Percentiles rank a stretch among this genome's conserved stretches.
Evolutionary conservation across 805 yeast genomes (phyloP).

Genomic region (Jamesozyma lodderae): DNA sequence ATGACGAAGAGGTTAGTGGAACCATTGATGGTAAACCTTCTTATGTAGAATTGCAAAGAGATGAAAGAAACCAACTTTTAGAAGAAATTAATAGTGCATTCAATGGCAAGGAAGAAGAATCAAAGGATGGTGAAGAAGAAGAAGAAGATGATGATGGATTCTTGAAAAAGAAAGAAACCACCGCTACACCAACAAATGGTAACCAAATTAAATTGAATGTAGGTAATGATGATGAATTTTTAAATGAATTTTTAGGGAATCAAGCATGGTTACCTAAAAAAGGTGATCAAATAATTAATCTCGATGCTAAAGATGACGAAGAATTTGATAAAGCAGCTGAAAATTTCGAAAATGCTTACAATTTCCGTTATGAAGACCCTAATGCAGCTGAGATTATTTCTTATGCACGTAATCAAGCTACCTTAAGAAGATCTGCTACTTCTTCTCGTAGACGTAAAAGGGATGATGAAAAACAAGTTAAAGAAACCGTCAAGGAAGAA

Average conservation of each 20-base stretch:
- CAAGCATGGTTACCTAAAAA: conserved; percentile 87
- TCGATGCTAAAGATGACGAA: conserved; percentile 59
- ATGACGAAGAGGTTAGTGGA: conserved; percentile 42
- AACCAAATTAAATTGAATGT: conserved; percentile 58
- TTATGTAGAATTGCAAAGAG: conserved; percentile 63
- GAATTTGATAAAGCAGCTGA: conserved; percentile 91
- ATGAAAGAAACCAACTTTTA: conserved; percentile 64
- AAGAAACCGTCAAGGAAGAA: conserved; percentile 42
- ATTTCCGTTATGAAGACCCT: conserved; percentile 91
- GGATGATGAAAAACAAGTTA: conserved; percentile 53
- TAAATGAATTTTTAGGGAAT: conserved; percentile 59
- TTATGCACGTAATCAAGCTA: conserved; percentile 90
- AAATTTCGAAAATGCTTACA: conserved; percentile 82
- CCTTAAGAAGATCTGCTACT: conserved; percentile 72
- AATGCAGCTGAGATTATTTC: conserved; percentile 83
- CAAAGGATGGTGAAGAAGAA: conserved; percentile 35
- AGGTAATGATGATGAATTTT: conserved; percentile 55
- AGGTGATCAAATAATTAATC: conserved; percentile 46
- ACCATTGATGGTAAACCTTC: conserved; percentile 42
- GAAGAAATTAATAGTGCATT: conserved; percentile 69
- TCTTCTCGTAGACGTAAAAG: conserved; percentile 75
- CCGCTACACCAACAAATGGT: conserved; percentile 24
- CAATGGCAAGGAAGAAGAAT: conserved; percentile 36
- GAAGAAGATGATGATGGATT: conserved; percentile 38
- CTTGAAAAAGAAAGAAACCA: conserved; percentile 45